Base-by-base conservation (phyloP, 2,329 filamentous ascomycete species). In the Scorias spongiosa region DNA sequence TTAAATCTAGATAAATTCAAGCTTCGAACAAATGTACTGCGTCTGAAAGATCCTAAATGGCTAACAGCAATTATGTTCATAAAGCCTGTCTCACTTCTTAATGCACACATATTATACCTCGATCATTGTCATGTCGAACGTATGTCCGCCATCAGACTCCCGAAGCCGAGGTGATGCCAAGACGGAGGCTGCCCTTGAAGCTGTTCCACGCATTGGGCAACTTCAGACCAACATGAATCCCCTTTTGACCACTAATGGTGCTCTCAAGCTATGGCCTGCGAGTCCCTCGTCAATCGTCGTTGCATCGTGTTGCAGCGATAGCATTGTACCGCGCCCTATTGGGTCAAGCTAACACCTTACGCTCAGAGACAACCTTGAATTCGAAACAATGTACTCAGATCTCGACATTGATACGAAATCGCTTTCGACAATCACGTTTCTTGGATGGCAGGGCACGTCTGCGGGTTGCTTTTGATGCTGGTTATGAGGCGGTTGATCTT, bases 321-420 rank as follows among this genome's bases (percentile, higher is more conserved):
- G 80, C 82, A 42, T 75, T 89, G 41, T 88, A 81, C 64, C 74
- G 80, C 49, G 77, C 81, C 30, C 74, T 89, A 44, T 64, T 86
- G 42, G 69, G 69, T 48, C 71, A 76, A 62, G 76, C 70, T 46
- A 40, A 38, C 32, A 45, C 47, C 17, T 41, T 48, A 20, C 45
- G 48, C 26, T 29, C 29, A 37, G 18, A 40, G 38, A 18, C 39
- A 40, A 45, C 42, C 42, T 44, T n/a, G 37, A 55, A 45, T 62
- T 69, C 45, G 73, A 75, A 0, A 64, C 66, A 42, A 9, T 36
- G 32, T 15, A 15, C 11, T 15, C 32, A 36, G 15, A 36, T 36
- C 11, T 36, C 32, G 11, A 68, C 74, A 44, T 63, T 82, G 4
- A 65, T 86, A 39, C 72, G 70, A 45, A 75, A 72, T 49, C 69